phyloP scores from a whole-genome alignment of 2,329 filamentous ascomycete genomes.

The Epichloe elymi region DNA sequence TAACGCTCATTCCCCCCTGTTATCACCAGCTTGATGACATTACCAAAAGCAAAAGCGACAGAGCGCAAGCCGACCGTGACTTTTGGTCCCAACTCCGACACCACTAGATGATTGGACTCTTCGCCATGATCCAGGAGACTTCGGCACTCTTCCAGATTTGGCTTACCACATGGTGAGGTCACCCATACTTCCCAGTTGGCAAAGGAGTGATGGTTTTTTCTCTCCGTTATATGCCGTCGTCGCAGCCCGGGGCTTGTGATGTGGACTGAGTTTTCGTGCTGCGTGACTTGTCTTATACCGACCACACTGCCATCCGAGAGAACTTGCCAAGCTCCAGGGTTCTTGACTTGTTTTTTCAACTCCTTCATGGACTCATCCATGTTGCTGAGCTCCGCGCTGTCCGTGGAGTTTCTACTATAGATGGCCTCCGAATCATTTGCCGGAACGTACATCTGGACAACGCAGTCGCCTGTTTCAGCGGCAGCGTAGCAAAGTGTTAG shows the following conservation, averaged over 20 bases:
- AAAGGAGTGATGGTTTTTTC: background rate
- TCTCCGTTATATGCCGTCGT: background rate
- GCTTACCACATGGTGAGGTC: conserved; percentile 30
- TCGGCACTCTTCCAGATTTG: conserved; percentile 31
- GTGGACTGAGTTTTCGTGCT: background rate
- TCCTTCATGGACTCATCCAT: conserved; percentile 39
- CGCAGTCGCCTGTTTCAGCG: conserved; percentile 44
- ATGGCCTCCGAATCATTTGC: conserved; percentile 40
- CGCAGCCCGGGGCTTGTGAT: background rate
- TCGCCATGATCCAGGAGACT: conserved; percentile 29
- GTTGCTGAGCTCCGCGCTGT: conserved; percentile 30
- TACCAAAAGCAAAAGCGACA: conserved; percentile 58
- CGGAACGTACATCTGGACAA: conserved; percentile 51
- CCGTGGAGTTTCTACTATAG: conserved; percentile 33
- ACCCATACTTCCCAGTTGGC: conserved; percentile 42
- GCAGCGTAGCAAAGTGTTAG: conserved; percentile 53
- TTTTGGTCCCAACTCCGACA: conserved; percentile 53
- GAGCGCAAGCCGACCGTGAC: conserved; percentile 48
- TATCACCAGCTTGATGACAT: conserved; percentile 57
- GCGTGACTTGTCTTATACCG: conserved; percentile 41
- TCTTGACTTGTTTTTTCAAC: conserved; percentile 38
- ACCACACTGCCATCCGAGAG: conserved; percentile 47
- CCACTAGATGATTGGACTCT: conserved; percentile 43
- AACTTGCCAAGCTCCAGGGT: conserved; percentile 53
- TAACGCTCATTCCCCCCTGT: conserved; percentile 51